Base-by-base conservation (phyloP, 139 green algal genomes). In the Coelastrella sp. region DNA sequence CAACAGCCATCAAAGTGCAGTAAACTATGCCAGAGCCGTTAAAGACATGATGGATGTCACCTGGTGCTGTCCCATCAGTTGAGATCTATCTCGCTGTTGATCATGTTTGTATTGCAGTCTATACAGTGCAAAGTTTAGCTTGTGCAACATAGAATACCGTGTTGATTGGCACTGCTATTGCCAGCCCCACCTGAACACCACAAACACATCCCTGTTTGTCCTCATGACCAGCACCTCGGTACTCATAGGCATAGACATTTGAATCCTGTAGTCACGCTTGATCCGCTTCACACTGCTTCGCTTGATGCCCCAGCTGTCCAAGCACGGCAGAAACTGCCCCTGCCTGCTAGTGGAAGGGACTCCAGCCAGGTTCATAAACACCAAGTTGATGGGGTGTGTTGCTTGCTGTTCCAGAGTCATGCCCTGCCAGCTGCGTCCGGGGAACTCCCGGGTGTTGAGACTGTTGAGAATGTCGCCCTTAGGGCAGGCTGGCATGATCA, bases 341-440 rank as follows among this genome's bases (percentile, higher is more conserved):
- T n/a, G 60, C 4, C 7, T 59, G 3, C 22, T n/a, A 19, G 83
- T 88, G 11, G 83, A 88, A 7, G 83, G 83, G 4, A 88, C 64
- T 5, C 83, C 83, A 8, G 68, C 83, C 16, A 88, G 20, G 68
- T 88, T 88, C 54, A 88, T 54, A 5, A 88, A 80, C 68, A 88
- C 47, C 68, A 88, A 59, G 64, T 88, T 88, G 68, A 88, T 88
- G 54, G 83, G 83, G 54, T 88, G 83, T 54, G 60, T 22, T 4
- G 83, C 83, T 56, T 88, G 83, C 83, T 88, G 83, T 68, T 88
- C 83, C 4, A 80, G 7, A 11, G 83, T 68, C 83, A 88, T 88
- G 68, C 54, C 80, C 10, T 6, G 47, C 83, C 83, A 88, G 17
- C 22, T 56, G 7, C 68, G 54, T 20, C 82, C 82, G 14, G 83